A percentile compares a stretch with the other conserved stretches of the same genome.
phyloP scores from a whole-genome alignment of 495 filamentous ascomycete species.

The Neurospora sp. region DNA sequence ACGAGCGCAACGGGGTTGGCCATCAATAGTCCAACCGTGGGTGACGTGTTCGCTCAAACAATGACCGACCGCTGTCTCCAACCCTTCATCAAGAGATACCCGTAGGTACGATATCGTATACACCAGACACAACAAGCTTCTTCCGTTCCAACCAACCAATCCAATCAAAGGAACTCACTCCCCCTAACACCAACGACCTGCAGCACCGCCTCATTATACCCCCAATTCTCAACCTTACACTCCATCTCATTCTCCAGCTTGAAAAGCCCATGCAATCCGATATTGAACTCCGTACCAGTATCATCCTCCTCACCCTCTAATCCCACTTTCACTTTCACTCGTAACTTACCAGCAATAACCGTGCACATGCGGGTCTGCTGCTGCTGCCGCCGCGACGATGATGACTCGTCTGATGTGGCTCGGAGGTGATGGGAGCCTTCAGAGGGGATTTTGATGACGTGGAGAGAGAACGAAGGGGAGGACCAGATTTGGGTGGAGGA shows the following conservation, averaged over 20 bases:
- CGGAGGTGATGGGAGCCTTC: neutral
- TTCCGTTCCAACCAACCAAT: too few species aligned
- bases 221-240: neutral
- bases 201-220: neutral
- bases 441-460: neutral
- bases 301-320: neutral
- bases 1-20: too few species aligned
- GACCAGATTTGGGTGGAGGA: neutral
- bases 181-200: neutral
- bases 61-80: too few species aligned
- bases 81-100: too few species aligned
- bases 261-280: neutral
- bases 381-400: neutral
- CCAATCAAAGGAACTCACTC: neutral
- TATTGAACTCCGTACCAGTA: neutral
- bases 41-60: too few species aligned
- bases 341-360: neutral
- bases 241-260: neutral
- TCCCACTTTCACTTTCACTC: neutral
- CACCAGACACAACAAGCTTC: too few species aligned
- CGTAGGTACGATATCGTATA: too few species aligned
- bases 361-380: neutral
- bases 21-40: too few species aligned
- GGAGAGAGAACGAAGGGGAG: neutral
- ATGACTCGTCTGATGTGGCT: neutral